Conservation (phyloP, 495 filamentous ascomycete species). For the Penicillium lagena region DNA sequence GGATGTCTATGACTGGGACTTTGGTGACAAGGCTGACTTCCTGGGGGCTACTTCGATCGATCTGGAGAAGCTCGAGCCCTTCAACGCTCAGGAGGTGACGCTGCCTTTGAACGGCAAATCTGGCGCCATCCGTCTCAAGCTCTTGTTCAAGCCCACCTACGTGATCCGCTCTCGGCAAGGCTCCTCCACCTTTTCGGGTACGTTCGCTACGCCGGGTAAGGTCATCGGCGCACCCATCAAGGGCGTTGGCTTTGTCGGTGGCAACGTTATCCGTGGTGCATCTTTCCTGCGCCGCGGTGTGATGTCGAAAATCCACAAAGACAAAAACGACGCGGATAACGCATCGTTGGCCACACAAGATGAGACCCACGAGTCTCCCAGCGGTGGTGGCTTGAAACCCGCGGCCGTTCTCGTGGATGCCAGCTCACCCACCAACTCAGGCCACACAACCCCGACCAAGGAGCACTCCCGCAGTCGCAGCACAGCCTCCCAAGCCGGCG, state of each 20-base stretch:
- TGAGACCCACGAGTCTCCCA: conserved; percentile 21
- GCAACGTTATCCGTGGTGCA: conserved; percentile 79
- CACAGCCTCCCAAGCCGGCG: conserved; percentile 48
- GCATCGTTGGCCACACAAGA: conserved; percentile 24
- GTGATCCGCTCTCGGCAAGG: conserved; percentile 84
- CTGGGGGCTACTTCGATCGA: conserved; percentile 74
- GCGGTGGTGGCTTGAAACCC: conserved; percentile 31
- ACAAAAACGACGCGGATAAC: conserved; percentile 51
- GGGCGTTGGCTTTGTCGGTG: conserved; percentile 73
- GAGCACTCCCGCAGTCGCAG: conserved; percentile 63
- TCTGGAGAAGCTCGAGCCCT: conserved; percentile 77
- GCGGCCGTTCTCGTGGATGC: conserved; percentile 26
- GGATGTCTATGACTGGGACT: conserved; percentile 90
- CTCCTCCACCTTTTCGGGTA: conserved; percentile 88
- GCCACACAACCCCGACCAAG: conserved; percentile 23
- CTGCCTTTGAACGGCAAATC: conserved; percentile 86
- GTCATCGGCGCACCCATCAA: conserved; percentile 92
- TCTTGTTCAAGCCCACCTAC: conserved; percentile 93
- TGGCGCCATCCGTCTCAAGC: conserved; percentile 70
- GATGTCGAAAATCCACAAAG: conserved; percentile 47
- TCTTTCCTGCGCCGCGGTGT: conserved; percentile 80
- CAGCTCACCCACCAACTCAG: conserved; percentile 16
- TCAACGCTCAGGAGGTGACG: conserved; percentile 62
- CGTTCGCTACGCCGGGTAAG: conserved; percentile 84
- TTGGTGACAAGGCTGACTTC: conserved; percentile 84